Percentiles rank a stretch among this genome's conserved stretches.
These are phyloP conservation scores for Ogataea nakhonphanomensis DNA, from an alignment of 805 yeast species.

Conservation along the genomic window DNA sequence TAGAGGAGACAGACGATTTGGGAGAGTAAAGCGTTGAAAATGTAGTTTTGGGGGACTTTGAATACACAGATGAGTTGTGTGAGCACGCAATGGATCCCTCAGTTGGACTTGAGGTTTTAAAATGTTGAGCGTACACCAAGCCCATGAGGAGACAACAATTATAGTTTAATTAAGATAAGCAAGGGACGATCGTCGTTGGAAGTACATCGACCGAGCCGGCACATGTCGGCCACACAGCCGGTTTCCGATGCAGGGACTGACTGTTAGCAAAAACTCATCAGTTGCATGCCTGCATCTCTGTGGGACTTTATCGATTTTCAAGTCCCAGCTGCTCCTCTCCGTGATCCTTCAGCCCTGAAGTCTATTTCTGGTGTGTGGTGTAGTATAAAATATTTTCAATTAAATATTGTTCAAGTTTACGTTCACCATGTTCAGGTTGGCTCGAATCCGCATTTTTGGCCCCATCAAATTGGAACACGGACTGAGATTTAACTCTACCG, in stretches of 20 bases:
- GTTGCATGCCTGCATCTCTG: too few relatives aligned
- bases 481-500: conserved; percentile 1
- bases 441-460: neutral
- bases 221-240: neutral
- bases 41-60: conserved; percentile 36
- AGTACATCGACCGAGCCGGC: neutral
- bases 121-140: conserved; percentile 30
- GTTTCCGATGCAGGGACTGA: neutral
- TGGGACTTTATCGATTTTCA: neutral
- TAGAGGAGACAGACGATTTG: conserved; percentile 32
- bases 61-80: conserved; percentile 2
- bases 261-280: too few relatives aligned
- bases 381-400: conserved; percentile 2
- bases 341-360: neutral
- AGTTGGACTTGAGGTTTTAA: conserved; percentile 17
- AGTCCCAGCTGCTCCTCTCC: neutral
- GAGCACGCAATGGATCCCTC: neutral
- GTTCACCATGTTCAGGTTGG: conserved; percentile 2
- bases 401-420: neutral
- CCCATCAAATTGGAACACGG: neutral
- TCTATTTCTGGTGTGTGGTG: conserved; percentile 4
- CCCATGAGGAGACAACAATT: conserved; percentile 23
- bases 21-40: conserved; percentile 4
- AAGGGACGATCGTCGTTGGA: conserved; percentile 6
- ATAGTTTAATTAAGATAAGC: conserved; percentile 4